These are phyloP conservation scores for Fusarium albidum DNA, from an alignment of 2,329 filamentous ascomycete species.

Conservation along the genomic window DNA sequence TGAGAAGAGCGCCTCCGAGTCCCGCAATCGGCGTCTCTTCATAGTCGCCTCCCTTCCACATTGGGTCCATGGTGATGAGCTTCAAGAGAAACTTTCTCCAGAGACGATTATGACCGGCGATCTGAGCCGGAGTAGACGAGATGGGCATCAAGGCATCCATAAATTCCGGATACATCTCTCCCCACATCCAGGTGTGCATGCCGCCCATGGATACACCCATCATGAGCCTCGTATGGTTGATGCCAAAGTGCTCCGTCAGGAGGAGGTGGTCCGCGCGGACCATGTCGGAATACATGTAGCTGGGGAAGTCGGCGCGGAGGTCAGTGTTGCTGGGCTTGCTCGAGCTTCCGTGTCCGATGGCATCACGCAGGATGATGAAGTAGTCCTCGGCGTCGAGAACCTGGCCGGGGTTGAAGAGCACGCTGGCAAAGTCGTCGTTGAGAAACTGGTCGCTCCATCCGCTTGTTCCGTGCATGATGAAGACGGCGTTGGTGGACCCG, in stretches of 20 bases:
- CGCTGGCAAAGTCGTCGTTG: constrained; percentile 13
- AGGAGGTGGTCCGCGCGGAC: constrained; percentile 5
- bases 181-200: constrained; percentile 27
- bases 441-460: background rate
- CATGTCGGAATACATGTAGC: constrained; percentile 21
- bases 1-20: constrained; percentile 7
- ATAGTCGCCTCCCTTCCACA: constrained; percentile 14
- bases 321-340: constrained; percentile 21
- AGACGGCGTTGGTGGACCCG: constrained; percentile 18
- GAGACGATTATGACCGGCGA: constrained; percentile 15
- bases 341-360: constrained; percentile 23
- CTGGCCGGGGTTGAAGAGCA: constrained; percentile 14
- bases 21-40: constrained; percentile 1
- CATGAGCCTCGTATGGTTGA: constrained; percentile 1
- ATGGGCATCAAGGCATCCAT: constrained; percentile 24
- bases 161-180: background rate
- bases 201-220: constrained; percentile 26
- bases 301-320: constrained; percentile 8
- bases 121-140: constrained; percentile 8
- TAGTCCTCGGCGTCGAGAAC: constrained; percentile 11
- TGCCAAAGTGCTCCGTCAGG: constrained; percentile 10
- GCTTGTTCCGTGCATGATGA: constrained; percentile 16
- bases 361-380: constrained; percentile 26
- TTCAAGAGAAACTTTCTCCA: constrained; percentile 19
- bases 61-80: constrained; percentile 15